Conservation (phyloP, 164 flowering plant genomes). For the Aristolochia californica region DNA sequence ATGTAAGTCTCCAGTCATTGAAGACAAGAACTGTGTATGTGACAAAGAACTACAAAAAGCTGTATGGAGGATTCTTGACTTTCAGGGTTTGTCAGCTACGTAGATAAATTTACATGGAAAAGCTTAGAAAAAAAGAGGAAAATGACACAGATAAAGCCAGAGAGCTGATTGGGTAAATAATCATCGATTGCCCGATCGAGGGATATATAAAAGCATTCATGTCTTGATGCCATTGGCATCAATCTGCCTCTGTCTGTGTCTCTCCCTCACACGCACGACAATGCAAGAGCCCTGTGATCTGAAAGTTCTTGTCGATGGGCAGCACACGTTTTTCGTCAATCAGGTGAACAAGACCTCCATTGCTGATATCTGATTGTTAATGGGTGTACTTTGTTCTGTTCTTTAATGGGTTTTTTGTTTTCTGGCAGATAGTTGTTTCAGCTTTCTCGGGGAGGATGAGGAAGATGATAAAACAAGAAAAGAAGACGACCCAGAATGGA, state of each 20-base stretch:
- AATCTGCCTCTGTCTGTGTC: slow-evolving; percentile 2
- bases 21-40: background rate
- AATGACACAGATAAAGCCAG: background rate
- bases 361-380: background rate
- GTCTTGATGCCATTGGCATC: slow-evolving; percentile 1
- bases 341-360: slow-evolving; percentile 22
- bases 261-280: slow-evolving; percentile 1
- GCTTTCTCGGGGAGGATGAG: slow-evolving; percentile 40
- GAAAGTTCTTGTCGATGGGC: slow-evolving; percentile 54
- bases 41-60: background rate
- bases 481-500: slow-evolving; percentile 23
- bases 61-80: slow-evolving; percentile 3
- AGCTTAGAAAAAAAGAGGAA: background rate
- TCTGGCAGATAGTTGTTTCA: slow-evolving; percentile 46
- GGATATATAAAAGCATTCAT: background rate
- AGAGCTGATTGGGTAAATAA: background rate
- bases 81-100: background rate
- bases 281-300: slow-evolving; percentile 42
- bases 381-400: background rate
- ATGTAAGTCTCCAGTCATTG: background rate
- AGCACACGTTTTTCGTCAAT: slow-evolving; percentile 51
- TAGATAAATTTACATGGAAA: background rate
- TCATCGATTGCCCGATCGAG: background rate
- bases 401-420: background rate
- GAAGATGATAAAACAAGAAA: slow-evolving; percentile 40